Evolutionary conservation across 2,329 filamentous ascomycete genomes (phyloP).

Genomic region (Colletotrichum tamarilloi): DNA sequence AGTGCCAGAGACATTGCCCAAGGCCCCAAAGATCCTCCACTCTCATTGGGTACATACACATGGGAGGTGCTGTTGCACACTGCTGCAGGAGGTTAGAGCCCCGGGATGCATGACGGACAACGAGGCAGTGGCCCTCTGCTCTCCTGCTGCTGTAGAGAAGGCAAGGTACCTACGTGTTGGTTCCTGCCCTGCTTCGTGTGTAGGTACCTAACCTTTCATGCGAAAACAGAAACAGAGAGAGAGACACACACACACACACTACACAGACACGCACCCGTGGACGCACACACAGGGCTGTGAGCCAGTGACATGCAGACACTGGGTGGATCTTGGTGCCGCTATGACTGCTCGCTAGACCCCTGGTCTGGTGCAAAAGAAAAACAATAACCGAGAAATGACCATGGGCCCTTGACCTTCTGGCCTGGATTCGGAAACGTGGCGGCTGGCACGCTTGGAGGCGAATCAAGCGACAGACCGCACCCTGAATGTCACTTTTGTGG

Average conservation of each 20-base stretch:
- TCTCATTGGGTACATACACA: slow-evolving; percentile 20
- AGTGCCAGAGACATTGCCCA: neutral
- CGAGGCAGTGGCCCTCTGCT: slow-evolving; percentile 29
- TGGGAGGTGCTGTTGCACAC: neutral
- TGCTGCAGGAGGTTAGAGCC: slow-evolving; percentile 32
- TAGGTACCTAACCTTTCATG: too few species aligned
- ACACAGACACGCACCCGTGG: neutral
- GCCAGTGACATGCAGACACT: slow-evolving; percentile 24
- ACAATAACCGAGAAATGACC: slow-evolving; percentile 26
- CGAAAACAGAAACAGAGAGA: neutral
- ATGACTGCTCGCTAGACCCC: slow-evolving; percentile 26
- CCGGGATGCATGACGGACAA: slow-evolving; percentile 30
- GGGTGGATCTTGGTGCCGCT: slow-evolving; percentile 20
- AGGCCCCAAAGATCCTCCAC: neutral
- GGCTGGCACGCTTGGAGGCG: slow-evolving; percentile 28
- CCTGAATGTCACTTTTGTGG: neutral
- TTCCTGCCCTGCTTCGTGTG: neutral
- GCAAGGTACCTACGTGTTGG: neutral
- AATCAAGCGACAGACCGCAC: slow-evolving; percentile 20
- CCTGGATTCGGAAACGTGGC: slow-evolving; percentile 36
- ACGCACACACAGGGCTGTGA: slow-evolving; percentile 6
- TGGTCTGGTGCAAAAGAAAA: neutral
- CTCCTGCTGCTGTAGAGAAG: neutral
- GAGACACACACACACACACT: neutral
- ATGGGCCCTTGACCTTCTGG: slow-evolving; percentile 14